phyloP scores from a whole-genome alignment of 2,329 filamentous ascomycete genomes.

The Claviceps digitariae region DNA sequence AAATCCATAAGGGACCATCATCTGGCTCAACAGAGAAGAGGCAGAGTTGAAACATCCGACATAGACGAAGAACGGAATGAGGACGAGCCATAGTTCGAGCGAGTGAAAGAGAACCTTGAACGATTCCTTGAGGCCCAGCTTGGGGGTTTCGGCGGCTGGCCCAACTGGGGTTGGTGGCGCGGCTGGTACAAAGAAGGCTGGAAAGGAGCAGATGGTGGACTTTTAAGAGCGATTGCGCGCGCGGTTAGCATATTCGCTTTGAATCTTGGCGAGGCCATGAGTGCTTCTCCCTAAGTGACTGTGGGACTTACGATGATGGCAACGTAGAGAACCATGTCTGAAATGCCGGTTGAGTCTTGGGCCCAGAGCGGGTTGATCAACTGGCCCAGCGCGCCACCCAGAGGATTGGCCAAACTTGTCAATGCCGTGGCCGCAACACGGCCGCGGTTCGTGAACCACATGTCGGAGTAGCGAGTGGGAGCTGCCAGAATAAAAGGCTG shows the following conservation, averaged over 20 bases:
- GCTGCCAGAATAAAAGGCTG: slow-evolving; percentile 88
- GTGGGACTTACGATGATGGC: slow-evolving; percentile 57
- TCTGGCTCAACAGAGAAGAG: slow-evolving; percentile 79
- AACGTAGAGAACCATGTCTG: slow-evolving; percentile 73
- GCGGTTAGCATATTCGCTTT: background rate
- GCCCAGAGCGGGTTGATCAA: slow-evolving; percentile 73
- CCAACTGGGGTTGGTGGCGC: slow-evolving; percentile 65
- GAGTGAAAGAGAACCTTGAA: slow-evolving; percentile 39
- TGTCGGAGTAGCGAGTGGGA: slow-evolving; percentile 79
- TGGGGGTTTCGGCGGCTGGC: slow-evolving; percentile 48
- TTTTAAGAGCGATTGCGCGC: slow-evolving; percentile 8
- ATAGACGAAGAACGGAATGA: slow-evolving; percentile 70
- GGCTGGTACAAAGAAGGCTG: slow-evolving; percentile 69
- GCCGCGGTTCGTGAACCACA: slow-evolving; percentile 83
- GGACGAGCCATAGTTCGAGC: slow-evolving; percentile 65
- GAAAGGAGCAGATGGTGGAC: slow-evolving; percentile 42
- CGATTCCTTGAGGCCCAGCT: slow-evolving; percentile 37
- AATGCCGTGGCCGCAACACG: slow-evolving; percentile 80
- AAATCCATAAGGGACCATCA: slow-evolving; percentile 77
- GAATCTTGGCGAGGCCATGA: background rate
- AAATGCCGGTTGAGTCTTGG: slow-evolving; percentile 47
- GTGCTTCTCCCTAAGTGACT: background rate
- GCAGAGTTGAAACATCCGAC: slow-evolving; percentile 90
- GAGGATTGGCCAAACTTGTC: slow-evolving; percentile 73
- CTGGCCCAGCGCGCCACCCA: slow-evolving; percentile 81